A percentile compares a stretch with the other conserved stretches of the same genome.
phyloP scores from a whole-genome alignment of 2,329 filamentous ascomycete genomes.

The Zarea fungicola region DNA sequence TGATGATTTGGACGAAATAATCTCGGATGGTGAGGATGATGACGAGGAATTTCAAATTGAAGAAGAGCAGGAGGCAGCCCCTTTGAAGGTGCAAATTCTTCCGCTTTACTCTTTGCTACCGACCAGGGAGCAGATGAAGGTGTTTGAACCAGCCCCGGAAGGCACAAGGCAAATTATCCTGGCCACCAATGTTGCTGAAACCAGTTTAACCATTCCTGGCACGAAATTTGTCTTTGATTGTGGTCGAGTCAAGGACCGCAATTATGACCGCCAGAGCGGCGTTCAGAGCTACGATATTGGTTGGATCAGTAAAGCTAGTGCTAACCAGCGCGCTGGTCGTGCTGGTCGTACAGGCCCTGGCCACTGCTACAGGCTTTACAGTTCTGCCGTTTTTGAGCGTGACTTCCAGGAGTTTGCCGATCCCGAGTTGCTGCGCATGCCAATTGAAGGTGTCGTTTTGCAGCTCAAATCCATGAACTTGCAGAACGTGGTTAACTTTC shows the following conservation, averaged over 20 bases:
- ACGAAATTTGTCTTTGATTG: constrained; percentile 95
- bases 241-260: constrained; percentile 85
- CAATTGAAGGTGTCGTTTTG: constrained; percentile 86
- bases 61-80: constrained; percentile 53
- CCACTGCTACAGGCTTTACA: constrained; percentile 93
- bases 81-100: constrained; percentile 77
- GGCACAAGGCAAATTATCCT: constrained; percentile 81
- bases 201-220: constrained; percentile 91
- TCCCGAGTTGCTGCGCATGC: constrained; percentile 84
- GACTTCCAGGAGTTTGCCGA: constrained; percentile 83
- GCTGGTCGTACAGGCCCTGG: constrained; percentile 93
- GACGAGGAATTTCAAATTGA: constrained; percentile 68
- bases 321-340: constrained; percentile 85
- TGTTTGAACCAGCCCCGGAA: constrained; percentile 81
- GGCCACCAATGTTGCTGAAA: constrained; percentile 95
- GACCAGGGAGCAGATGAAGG: constrained; percentile 81
- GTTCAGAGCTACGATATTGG: constrained; percentile 93
- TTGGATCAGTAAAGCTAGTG: constrained; percentile 97
- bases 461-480: constrained; percentile 95
- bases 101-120: constrained; percentile 90
- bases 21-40: constrained; percentile 50
- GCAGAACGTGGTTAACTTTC: constrained; percentile 86
- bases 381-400: constrained; percentile 86
- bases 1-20: constrained; percentile 54
- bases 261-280: constrained; percentile 79